A percentile compares a stretch with the other conserved stretches of the same genome.
Evolutionary conservation across 1,139 yeast genomes (phyloP).

Genomic region (Blastobotrys raffinosifermentans): DNA sequence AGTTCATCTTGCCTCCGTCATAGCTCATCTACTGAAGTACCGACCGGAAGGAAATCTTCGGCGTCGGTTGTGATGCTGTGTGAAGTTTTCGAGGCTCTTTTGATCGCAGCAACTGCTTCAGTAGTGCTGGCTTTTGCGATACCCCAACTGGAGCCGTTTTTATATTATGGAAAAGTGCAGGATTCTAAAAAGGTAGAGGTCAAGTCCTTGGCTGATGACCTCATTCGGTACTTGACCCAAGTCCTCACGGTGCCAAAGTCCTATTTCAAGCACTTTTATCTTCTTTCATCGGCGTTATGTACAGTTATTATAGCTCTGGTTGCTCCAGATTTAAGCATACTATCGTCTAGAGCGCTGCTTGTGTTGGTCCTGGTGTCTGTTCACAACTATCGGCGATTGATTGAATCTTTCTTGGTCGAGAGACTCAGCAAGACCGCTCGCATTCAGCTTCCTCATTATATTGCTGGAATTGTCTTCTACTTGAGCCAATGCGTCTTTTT

Average conservation of each 20-base stretch:
- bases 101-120: constrained; percentile 10
- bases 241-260: constrained; percentile 41
- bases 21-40: too few relatives aligned
- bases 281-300: constrained; percentile 24
- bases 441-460: constrained; percentile 72
- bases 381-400: constrained; percentile 61
- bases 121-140: constrained; percentile 27
- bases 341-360: constrained; percentile 19
- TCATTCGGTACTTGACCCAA: constrained; percentile 1
- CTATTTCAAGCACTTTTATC: constrained; percentile 43
- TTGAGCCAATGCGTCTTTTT: constrained; percentile 29
- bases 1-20: too few relatives aligned
- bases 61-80: constrained; percentile 1
- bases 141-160: constrained; percentile 19
- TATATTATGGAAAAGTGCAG: constrained; percentile 26
- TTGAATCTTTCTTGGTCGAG: constrained; percentile 53
- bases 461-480: constrained; percentile 69
- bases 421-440: constrained; percentile 45
- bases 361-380: constrained; percentile 33
- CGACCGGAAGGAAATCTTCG: too few relatives aligned
- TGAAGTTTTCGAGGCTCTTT: constrained; percentile 2
- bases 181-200: constrained; percentile 8
- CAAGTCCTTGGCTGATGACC: constrained; percentile 16
- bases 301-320: constrained; percentile 21
- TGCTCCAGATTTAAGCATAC: too few relatives aligned